phyloP scores from a whole-genome alignment of 2,329 filamentous ascomycete species.

The Penicillium sp. region DNA sequence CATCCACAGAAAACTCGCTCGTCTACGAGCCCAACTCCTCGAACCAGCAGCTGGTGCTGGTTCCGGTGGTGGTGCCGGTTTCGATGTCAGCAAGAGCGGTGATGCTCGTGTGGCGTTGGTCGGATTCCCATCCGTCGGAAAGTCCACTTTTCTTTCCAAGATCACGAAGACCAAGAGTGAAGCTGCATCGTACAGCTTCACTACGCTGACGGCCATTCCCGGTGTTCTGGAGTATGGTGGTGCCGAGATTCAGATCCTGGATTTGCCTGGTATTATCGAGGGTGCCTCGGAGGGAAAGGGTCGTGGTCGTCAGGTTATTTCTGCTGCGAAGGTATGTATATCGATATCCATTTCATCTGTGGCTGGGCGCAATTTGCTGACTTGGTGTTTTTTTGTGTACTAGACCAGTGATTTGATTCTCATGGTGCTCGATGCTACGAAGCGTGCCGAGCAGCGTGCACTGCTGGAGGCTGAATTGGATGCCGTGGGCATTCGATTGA shows the following conservation, averaged over 20 bases:
- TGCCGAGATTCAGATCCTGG: conserved; percentile 95
- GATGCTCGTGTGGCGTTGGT: conserved; percentile 96
- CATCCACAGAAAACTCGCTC: conserved; percentile 81
- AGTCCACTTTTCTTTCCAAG: conserved; percentile 98
- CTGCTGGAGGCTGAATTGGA: conserved; percentile 90
- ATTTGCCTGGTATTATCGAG: conserved; percentile 97
- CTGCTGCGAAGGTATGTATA: conserved; percentile 76
- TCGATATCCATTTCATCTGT: background rate
- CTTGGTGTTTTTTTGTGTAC: conserved; percentile 2
- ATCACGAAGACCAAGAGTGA: conserved; percentile 98
- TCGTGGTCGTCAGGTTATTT: conserved; percentile 92
- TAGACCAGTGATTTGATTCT: conserved; percentile 91
- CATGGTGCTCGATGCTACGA: conserved; percentile 96
- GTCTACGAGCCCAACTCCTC: conserved; percentile 88
- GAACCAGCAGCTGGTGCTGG: conserved; percentile 83
- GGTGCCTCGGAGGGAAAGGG: conserved; percentile 95
- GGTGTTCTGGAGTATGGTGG: conserved; percentile 97
- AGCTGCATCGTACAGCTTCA: conserved; percentile 95
- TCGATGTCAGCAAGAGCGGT: conserved; percentile 90
- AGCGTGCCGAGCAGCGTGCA: conserved; percentile 88
- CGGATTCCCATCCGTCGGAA: conserved; percentile 97
- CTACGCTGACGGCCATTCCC: conserved; percentile 93
- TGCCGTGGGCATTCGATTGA: conserved; percentile 90
- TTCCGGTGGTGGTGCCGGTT: conserved; percentile 77
- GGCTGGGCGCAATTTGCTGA: background rate